These are phyloP conservation scores for Rhizoclosmatium globosum DNA, from an alignment of 192 early-diverging fungal species.

Conservation along the genomic window DNA sequence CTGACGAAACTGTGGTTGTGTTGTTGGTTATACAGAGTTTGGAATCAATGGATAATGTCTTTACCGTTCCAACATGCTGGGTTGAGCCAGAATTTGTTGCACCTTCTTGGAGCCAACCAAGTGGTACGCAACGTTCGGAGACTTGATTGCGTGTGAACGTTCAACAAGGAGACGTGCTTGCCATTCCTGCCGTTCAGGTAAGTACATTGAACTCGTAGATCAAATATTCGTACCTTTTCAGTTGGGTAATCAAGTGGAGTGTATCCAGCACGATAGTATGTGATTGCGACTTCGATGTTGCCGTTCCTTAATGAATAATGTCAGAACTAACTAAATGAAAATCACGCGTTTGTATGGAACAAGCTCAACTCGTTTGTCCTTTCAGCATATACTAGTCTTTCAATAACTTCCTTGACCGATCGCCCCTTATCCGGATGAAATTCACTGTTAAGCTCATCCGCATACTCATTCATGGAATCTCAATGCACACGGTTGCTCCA, in stretches of 20 bases:
- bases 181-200: conserved; percentile 73
- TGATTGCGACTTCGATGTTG: conserved; percentile 80
- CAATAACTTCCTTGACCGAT: too few relatives aligned
- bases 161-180: conserved; percentile 86
- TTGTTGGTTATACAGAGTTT: not conserved
- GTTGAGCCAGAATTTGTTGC: conserved; percentile 88
- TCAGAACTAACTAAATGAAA: conserved; percentile 10
- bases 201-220: not conserved
- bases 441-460: too few relatives aligned
- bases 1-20: conserved; percentile 40
- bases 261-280: conserved; percentile 93
- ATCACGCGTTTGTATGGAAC: not conserved
- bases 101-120: conserved; percentile 96
- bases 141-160: conserved; percentile 82
- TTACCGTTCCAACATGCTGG: conserved; percentile 84
- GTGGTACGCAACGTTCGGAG: conserved; percentile 90
- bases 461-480: too few relatives aligned
- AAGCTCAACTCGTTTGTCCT: too few relatives aligned
- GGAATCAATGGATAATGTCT: conserved; percentile 27
- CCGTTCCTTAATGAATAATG: conserved; percentile 53
- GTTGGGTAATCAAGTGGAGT: conserved; percentile 86
- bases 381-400: too few relatives aligned
- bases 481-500: too few relatives aligned
- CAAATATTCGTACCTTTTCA: conserved; percentile 58
- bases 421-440: too few relatives aligned